phyloP scores from a whole-genome alignment of 192 early-diverging fungal genomes.

The Backusella mclennaniae region DNA sequence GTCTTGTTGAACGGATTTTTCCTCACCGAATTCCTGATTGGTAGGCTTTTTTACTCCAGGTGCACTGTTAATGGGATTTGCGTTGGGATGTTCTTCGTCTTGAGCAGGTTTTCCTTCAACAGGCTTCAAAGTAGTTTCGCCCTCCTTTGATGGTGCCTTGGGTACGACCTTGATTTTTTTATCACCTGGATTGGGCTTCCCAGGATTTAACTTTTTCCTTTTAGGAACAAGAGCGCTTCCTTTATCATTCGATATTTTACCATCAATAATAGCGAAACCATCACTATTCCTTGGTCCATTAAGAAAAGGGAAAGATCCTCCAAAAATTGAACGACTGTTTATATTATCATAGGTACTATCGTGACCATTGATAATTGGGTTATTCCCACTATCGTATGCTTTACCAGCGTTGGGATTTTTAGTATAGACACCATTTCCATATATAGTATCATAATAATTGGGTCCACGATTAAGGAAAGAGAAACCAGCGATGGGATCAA shows the following conservation, averaged over 20 bases:
- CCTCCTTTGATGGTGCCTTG: not conserved
- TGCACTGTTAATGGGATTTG: no score
- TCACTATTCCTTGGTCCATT: not conserved
- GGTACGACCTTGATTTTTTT: not conserved
- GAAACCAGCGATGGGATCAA: not conserved
- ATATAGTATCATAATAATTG: not conserved
- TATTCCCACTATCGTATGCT: no score
- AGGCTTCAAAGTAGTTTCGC: not conserved
- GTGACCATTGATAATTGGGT: not conserved
- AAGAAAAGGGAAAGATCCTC: not conserved
- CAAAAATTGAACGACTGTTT: not conserved
- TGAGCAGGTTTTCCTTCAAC: not conserved
- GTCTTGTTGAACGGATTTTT: not conserved
- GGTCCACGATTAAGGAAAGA: not conserved
- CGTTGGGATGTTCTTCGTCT: not conserved
- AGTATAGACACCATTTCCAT: not conserved
- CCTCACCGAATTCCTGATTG: not conserved
- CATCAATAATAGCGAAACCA: not conserved
- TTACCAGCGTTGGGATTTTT: not conserved
- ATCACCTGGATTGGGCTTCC: not conserved
- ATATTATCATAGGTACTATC: not conserved
- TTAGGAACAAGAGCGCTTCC: not conserved
- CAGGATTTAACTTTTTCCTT: not conserved
- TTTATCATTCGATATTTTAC: not conserved
- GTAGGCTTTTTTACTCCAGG: no score